phyloP scores from a whole-genome alignment of 108 stramenopile species.

The Craspedostauros australis region DNA sequence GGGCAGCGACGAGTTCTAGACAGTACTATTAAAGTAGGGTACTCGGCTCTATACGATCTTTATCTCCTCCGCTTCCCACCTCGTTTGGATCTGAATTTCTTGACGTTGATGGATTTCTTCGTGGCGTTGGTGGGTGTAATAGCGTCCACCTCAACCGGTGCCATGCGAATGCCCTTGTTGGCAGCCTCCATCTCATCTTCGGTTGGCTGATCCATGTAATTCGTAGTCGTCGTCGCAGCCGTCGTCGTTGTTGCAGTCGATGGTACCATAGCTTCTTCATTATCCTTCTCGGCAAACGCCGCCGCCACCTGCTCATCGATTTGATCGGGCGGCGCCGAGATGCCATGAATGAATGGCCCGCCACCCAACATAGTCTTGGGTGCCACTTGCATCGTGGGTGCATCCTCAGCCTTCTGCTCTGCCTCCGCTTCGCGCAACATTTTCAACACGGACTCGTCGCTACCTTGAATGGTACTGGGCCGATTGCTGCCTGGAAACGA shows the following conservation, averaged over 20 bases:
- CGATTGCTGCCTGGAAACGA: constrained; percentile 49
- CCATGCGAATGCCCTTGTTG: constrained; percentile 42
- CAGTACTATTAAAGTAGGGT: not conserved
- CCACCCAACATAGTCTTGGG: constrained; percentile 20
- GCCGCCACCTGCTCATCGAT: constrained; percentile 21
- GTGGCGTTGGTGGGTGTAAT: not conserved
- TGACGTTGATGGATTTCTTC: not conserved
- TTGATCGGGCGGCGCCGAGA: constrained; percentile 32
- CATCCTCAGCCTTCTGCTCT: too few relatives aligned
- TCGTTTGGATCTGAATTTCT: not conserved
- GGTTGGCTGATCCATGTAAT: constrained; percentile 16
- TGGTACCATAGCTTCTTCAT: constrained; percentile 4
- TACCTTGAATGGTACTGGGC: constrained; percentile 35
- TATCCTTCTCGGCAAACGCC: not conserved
- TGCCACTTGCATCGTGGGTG: not conserved
- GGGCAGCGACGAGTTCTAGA: constrained; percentile 44
- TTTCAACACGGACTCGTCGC: constrained; percentile 13
- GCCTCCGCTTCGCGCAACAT: not conserved
- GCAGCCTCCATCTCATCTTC: constrained; percentile 68
- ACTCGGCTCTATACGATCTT: not conserved
- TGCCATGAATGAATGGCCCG: constrained; percentile 37
- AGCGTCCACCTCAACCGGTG: not conserved
- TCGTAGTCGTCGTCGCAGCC: not conserved
- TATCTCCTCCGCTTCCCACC: constrained; percentile 1
- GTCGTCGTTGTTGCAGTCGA: not conserved